Evolutionary conservation across 1,139 yeast species (phyloP).

Genomic region (Yamadazyma buinensis): DNA sequence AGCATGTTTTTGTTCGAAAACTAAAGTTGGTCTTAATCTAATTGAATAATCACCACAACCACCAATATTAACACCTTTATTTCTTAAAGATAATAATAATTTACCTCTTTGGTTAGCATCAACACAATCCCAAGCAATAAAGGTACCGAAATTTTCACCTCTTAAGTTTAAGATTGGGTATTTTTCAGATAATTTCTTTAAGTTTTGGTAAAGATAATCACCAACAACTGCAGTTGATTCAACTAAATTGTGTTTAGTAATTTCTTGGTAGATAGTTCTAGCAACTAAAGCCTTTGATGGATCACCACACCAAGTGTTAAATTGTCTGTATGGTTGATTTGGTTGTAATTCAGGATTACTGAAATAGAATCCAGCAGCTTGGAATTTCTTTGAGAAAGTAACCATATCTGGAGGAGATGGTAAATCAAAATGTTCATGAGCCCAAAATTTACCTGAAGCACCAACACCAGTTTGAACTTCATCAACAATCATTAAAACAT

Average conservation of each 20-base stretch:
- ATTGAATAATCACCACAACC: constrained; percentile 75
- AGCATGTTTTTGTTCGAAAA: constrained; percentile 74
- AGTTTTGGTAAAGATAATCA: constrained; percentile 51
- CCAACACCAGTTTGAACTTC: constrained; percentile 90
- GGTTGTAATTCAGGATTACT: constrained; percentile 69
- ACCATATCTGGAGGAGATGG: constrained; percentile 75
- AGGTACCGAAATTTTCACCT: constrained; percentile 73
- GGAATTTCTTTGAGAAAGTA: constrained; percentile 82
- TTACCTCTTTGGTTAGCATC: constrained; percentile 52
- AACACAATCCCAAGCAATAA: constrained; percentile 72
- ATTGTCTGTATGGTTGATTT: constrained; percentile 71
- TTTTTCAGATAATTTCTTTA: constrained; percentile 46
- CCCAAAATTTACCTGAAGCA: constrained; percentile 84
- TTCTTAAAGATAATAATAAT: constrained; percentile 54
- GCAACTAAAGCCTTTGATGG: constrained; percentile 76
- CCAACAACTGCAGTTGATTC: constrained; percentile 59
- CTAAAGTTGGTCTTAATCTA: constrained; percentile 73
- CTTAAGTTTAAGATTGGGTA: constrained; percentile 62
- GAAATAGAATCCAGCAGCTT: constrained; percentile 82
- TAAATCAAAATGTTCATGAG: constrained; percentile 77
- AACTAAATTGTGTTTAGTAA: constrained; percentile 56
- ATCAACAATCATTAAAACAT: constrained; percentile 68
- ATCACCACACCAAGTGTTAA: constrained; percentile 92
- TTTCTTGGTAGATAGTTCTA: constrained; percentile 63
- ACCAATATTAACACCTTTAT: constrained; percentile 69